Percentiles rank a stretch among this genome's conserved stretches.
Conservation (phyloP, 75 land plant genomes). For the Chamaecyparis obtusa region DNA sequence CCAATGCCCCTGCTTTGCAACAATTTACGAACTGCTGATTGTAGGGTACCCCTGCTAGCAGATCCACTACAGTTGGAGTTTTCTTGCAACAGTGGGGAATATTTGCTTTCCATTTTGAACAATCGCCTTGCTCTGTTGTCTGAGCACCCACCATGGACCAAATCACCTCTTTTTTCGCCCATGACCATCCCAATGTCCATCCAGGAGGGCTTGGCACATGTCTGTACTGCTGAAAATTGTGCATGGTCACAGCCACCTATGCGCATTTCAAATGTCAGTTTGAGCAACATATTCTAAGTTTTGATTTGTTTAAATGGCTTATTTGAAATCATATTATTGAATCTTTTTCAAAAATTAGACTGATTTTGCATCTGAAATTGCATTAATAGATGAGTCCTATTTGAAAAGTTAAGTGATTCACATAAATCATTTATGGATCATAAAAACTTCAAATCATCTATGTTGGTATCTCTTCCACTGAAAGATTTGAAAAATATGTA, state of each 20-base stretch:
- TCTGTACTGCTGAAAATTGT: constrained; percentile 81
- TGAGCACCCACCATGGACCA: constrained; percentile 61
- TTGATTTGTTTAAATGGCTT: too few species aligned
- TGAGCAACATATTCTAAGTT: too few species aligned
- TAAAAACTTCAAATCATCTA: too few species aligned
- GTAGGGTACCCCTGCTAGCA: constrained; percentile 30
- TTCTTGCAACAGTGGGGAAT: constrained; percentile 32
- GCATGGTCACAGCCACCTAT: constrained; percentile 83
- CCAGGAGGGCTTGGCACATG: constrained; percentile 77
- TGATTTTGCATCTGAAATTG: too few species aligned
- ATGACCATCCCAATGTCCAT: constrained; percentile 82
- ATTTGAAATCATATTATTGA: too few species aligned
- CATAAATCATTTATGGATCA: too few species aligned
- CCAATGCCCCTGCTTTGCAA: constrained; percentile 18
- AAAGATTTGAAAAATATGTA: too few species aligned
- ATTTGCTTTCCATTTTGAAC: constrained; percentile 20
- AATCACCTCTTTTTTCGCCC: constrained; percentile 82
- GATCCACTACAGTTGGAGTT: constrained; percentile 32
- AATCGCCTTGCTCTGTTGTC: constrained; percentile 38
- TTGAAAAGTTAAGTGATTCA: too few species aligned
- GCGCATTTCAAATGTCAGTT: neutral
- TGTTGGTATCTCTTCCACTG: too few species aligned
- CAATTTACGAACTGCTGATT: constrained; percentile 15
- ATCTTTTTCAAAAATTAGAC: too few species aligned
- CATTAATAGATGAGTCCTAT: too few species aligned